Conservation (phyloP, 345 rosid genomes). For the Alliaria petiolata region DNA sequence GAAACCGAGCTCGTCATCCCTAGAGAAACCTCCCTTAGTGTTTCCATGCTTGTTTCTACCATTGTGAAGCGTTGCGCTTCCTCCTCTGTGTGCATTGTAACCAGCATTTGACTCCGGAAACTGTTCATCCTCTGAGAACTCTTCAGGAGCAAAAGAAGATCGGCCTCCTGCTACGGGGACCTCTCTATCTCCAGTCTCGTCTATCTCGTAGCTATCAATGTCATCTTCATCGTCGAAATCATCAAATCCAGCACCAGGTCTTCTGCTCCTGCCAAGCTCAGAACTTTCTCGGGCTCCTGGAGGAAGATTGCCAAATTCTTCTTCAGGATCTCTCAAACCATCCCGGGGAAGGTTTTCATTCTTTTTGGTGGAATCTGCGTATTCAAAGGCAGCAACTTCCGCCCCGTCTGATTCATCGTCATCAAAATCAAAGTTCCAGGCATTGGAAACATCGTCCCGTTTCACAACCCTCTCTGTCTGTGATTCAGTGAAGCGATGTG, state of each 20-base stretch:
- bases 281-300: slow-evolving; percentile 43
- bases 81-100: slow-evolving; percentile 27
- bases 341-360: slow-evolving; percentile 34
- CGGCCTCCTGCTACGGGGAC: slow-evolving; percentile 29
- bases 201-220: slow-evolving; percentile 85
- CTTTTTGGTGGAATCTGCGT: slow-evolving; percentile 58
- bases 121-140: slow-evolving; percentile 43
- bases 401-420: slow-evolving; percentile 98
- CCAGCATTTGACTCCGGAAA: slow-evolving; percentile 43
- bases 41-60: slow-evolving; percentile 35
- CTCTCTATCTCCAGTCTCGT: slow-evolving; percentile 36
- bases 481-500: slow-evolving; percentile 39
- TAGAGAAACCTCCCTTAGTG: slow-evolving; percentile 35
- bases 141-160: slow-evolving; percentile 28
- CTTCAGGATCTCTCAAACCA: slow-evolving; percentile 40
- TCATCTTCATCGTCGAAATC: slow-evolving; percentile 96
- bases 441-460: slow-evolving; percentile 65
- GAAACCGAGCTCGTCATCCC: slow-evolving; percentile 46
- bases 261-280: slow-evolving; percentile 32
- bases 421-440: slow-evolving; percentile 97
- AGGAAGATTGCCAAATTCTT: slow-evolving; percentile 31
- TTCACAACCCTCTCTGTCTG: slow-evolving; percentile 41
- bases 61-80: slow-evolving; percentile 18
- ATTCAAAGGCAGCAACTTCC: slow-evolving; percentile 89
- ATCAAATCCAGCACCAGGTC: slow-evolving; percentile 68